phyloP scores from a whole-genome alignment of 345 rosid species.

The Eutrema japonicum region DNA sequence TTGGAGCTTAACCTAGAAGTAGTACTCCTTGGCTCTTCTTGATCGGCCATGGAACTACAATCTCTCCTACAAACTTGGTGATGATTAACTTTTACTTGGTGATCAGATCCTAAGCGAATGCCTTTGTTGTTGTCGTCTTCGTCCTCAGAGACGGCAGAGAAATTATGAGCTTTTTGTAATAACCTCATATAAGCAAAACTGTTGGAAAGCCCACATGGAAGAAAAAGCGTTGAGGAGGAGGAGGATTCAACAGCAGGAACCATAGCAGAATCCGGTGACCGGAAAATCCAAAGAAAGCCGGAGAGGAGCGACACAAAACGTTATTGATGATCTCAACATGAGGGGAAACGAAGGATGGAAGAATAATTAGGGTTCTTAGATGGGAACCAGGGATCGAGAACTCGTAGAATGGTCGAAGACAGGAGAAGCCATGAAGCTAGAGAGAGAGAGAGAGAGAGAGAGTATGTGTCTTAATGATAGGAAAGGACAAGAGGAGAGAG shows the following conservation, averaged over 20 bases:
- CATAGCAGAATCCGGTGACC: constrained; percentile 67
- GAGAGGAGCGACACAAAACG: constrained; percentile 23
- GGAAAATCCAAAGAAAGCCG: constrained; percentile 42
- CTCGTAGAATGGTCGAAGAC: constrained; percentile 31
- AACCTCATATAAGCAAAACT: constrained; percentile 56
- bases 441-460: neutral
- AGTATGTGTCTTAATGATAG: constrained; percentile 26
- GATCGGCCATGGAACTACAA: constrained; percentile 67
- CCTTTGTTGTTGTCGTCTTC: constrained; percentile 28
- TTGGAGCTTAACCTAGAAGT: constrained; percentile 70
- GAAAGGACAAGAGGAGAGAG: constrained; percentile 26
- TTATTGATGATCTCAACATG: constrained; percentile 45
- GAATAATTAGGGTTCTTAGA: constrained; percentile 41
- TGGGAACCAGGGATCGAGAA: constrained; percentile 21
- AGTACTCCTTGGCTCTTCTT: constrained; percentile 76
- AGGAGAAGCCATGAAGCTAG: constrained; percentile 34
- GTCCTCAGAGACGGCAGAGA: constrained; percentile 41
- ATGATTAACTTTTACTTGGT: constrained; percentile 26
- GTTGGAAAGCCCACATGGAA: constrained; percentile 49
- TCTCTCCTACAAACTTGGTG: constrained; percentile 40
- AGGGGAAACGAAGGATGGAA: constrained; percentile 28
- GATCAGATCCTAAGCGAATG: constrained; percentile 62
- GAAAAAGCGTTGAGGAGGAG: constrained; percentile 34
- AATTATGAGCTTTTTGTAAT: constrained; percentile 53
- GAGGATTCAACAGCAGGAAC: constrained; percentile 59